phyloP scores from a whole-genome alignment of 1,284 basidiomycete species.

The Ustilago vetiveriae region DNA sequence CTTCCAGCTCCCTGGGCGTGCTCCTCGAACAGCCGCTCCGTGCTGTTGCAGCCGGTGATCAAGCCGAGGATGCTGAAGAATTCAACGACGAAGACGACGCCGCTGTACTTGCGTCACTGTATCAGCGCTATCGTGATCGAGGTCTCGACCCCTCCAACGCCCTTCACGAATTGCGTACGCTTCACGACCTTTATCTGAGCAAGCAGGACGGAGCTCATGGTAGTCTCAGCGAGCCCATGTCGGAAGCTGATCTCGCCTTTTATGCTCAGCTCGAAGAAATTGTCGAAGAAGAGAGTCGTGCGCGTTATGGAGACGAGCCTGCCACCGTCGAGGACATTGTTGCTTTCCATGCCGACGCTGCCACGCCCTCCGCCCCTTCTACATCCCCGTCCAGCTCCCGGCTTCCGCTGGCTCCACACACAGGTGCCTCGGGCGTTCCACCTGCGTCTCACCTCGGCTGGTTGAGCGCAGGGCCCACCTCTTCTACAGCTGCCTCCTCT shows the following conservation, averaged over 20 bases:
- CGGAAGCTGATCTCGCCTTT: conserved; percentile 49
- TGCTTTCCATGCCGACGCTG: neutral
- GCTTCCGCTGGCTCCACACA: conserved; percentile 3
- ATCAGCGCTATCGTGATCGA: conserved; percentile 51
- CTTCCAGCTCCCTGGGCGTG: conserved; percentile 21
- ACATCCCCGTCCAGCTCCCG: conserved; percentile 5
- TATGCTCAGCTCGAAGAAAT: conserved; percentile 58
- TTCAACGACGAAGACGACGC: conserved; percentile 39
- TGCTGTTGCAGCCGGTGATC: conserved; percentile 3
- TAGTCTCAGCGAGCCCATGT: conserved; percentile 41
- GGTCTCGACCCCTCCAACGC: conserved; percentile 58
- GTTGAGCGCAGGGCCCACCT: conserved; percentile 36
- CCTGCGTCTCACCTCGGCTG: conserved; percentile 35
- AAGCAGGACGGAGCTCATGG: conserved; percentile 45
- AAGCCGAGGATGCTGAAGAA: conserved; percentile 17
- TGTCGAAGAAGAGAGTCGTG: conserved; percentile 49
- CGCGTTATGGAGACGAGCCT: conserved; percentile 42
- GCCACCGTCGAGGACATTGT: conserved; percentile 6
- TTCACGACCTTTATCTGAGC: conserved; percentile 58
- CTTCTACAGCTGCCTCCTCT: conserved; percentile 2
- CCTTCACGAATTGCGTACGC: conserved; percentile 52
- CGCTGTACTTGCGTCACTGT: conserved; percentile 47
- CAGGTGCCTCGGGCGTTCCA: conserved; percentile 4
- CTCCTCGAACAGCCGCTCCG: conserved; percentile 23
- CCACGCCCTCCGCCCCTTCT: neutral